These are phyloP conservation scores for Dendrocalamus sinicus DNA, from an alignment of 176 grass and related monocot species.

Conservation along the genomic window DNA sequence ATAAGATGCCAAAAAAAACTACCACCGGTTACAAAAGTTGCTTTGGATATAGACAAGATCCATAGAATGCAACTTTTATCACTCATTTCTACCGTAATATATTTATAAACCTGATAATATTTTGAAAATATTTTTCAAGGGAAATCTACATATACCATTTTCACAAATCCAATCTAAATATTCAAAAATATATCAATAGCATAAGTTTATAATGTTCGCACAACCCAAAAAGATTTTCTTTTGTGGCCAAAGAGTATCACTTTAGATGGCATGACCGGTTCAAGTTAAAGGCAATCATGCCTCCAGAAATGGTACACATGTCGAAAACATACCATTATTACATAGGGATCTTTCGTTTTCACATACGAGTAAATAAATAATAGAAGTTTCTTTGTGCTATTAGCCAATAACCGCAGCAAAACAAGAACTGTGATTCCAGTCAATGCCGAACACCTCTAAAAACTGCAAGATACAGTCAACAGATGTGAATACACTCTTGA, in stretches of 20 bases:
- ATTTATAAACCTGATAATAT: too few species aligned
- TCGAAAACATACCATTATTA: background rate
- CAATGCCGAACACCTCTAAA: background rate
- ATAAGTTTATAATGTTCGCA: too few species aligned
- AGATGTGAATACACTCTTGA: constrained; percentile 10
- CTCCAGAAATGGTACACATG: background rate
- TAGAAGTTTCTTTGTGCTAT: background rate
- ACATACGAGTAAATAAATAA: constrained; percentile 11
- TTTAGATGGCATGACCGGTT: background rate
- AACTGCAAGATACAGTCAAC: background rate
- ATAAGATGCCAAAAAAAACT: background rate
- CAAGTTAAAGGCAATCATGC: background rate
- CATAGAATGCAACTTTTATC: too few species aligned
- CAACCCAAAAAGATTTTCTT: too few species aligned
- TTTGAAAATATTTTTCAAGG: too few species aligned
- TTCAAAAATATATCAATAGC: too few species aligned
- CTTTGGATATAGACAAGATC: too few species aligned
- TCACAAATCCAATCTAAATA: too few species aligned
- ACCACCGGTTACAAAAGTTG: too few species aligned
- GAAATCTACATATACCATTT: too few species aligned
- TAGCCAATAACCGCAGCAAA: background rate
- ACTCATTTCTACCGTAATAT: too few species aligned
- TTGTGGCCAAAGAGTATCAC: background rate
- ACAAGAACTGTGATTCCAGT: background rate
- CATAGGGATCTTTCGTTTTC: constrained; percentile 22